Conservation (phyloP, 2,329 filamentous ascomycete species). For the Venturia effusa region DNA sequence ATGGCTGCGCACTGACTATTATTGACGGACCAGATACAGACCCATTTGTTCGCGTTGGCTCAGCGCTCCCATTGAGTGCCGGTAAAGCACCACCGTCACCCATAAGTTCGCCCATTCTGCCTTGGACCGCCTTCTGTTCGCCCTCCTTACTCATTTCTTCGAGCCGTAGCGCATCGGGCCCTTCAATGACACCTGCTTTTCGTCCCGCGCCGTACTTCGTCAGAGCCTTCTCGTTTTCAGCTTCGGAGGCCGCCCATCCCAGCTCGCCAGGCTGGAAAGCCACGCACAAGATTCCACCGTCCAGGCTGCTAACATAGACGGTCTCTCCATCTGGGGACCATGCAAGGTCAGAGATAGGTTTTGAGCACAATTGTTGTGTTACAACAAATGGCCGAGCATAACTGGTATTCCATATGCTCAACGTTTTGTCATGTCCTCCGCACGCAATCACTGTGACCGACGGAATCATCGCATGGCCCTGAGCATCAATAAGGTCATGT, state of each 20-base stretch:
- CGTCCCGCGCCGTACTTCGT: conserved; percentile 86
- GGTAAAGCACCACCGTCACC: conserved; percentile 56
- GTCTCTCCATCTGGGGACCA: conserved; percentile 90
- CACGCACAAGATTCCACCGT: conserved; percentile 74
- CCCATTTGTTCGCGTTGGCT: conserved; percentile 34
- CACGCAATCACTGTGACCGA: conserved; percentile 91
- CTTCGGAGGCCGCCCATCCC: conserved; percentile 72
- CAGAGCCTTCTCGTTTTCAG: conserved; percentile 86
- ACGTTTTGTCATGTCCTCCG: conserved; percentile 88
- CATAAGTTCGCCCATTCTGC: conserved; percentile 97
- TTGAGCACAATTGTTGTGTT: conserved; percentile 75
- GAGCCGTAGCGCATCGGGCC: conserved; percentile 74
- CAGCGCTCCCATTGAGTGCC: conserved; percentile 37
- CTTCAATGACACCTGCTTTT: conserved; percentile 85
- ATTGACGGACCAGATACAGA: conserved; percentile 22
- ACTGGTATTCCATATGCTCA: conserved; percentile 97
- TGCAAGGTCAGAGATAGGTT: conserved; percentile 86
- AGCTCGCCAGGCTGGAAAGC: conserved; percentile 80
- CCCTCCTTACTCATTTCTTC: conserved; percentile 89
- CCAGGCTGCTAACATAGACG: conserved; percentile 75
- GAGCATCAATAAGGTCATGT: conserved; percentile 36
- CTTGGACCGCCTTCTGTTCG: conserved; percentile 81
- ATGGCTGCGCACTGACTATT: conserved; percentile 16
- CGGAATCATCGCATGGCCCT: conserved; percentile 30
- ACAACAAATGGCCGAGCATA: conserved; percentile 86